Evolutionary conservation across 257 asterid species (phyloP).

Genomic region (Capsicum rhomboideum): DNA sequence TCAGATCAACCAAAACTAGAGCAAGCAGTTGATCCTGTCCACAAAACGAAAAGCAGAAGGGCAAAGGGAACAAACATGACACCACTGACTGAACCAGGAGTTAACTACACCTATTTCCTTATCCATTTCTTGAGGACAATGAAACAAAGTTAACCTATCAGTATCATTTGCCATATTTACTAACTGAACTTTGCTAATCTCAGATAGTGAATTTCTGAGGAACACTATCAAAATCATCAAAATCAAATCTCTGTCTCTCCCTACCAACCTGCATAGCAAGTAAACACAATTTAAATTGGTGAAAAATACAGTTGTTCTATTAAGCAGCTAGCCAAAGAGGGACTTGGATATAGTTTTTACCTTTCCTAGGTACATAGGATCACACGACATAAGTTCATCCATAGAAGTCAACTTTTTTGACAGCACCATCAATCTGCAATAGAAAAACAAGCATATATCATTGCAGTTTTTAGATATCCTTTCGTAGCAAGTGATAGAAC

Average conservation of each 20-base stretch:
- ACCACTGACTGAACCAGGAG: not conserved
- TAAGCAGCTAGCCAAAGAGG: not conserved
- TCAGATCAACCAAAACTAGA: not conserved
- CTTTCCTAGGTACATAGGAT: constrained; percentile 70
- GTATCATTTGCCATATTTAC: constrained; percentile 1
- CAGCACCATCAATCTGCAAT: constrained; percentile 71
- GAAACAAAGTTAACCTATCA: not conserved
- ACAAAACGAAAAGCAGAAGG: not conserved
- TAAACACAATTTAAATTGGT: not conserved
- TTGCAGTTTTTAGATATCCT: not conserved
- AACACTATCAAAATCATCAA: constrained; percentile 78
- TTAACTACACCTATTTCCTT: not conserved
- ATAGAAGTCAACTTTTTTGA: constrained; percentile 68
- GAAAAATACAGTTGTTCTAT: not conserved
- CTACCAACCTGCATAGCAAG: constrained; percentile 53
- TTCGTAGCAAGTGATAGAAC: not conserved
- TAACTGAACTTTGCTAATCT: constrained; percentile 13
- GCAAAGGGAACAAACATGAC: not conserved
- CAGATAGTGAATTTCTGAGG: constrained; percentile 72
- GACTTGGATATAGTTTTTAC: constrained; percentile 19
- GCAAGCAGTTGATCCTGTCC: not conserved
- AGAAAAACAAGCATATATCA: not conserved
- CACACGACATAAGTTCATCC: constrained; percentile 79
- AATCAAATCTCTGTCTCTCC: constrained; percentile 86
- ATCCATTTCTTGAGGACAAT: not conserved